Conservation (phyloP, 1,284 basidiomycete species). For the Gymnopus androsaceus region DNA sequence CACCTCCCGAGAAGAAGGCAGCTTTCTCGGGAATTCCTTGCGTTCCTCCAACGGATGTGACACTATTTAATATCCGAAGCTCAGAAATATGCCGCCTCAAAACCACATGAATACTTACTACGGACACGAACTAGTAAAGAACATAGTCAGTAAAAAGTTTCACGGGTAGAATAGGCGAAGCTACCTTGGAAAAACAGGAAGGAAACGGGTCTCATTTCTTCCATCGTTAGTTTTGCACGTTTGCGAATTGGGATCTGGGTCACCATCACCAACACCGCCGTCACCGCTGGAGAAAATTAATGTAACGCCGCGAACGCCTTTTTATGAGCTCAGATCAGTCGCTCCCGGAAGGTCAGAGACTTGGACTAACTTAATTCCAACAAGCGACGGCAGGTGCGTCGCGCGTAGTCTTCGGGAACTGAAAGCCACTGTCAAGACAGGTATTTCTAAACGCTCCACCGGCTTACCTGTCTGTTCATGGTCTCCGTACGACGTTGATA, state of each 20-base stretch:
- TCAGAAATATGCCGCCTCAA: not conserved
- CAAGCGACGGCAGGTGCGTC: constrained; percentile 62
- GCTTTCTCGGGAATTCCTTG: constrained; percentile 47
- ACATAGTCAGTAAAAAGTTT: constrained; percentile 11
- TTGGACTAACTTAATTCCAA: constrained; percentile 55
- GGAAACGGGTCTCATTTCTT: constrained; percentile 51
- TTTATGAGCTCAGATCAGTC: not conserved
- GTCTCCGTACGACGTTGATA: constrained; percentile 70
- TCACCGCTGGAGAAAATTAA: constrained; percentile 67
- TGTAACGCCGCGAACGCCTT: constrained; percentile 60
- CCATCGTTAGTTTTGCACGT: constrained; percentile 64
- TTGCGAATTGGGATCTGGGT: constrained; percentile 48
- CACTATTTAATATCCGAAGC: constrained; percentile 24
- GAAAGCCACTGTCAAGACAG: not conserved
- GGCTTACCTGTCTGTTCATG: constrained; percentile 63
- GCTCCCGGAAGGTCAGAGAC: not conserved
- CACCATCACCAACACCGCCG: constrained; percentile 66
- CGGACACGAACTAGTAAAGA: constrained; percentile 38
- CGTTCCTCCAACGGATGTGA: constrained; percentile 54
- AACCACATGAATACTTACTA: constrained; percentile 23
- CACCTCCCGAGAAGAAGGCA: constrained; percentile 59
- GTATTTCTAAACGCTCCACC: not conserved
- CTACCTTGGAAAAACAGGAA: constrained; percentile 61
- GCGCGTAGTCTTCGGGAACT: constrained; percentile 66
- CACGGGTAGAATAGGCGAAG: constrained; percentile 20